Conservation (phyloP, 352 stramenopile genomes). For the Peronosclerospora sorghi region DNA sequence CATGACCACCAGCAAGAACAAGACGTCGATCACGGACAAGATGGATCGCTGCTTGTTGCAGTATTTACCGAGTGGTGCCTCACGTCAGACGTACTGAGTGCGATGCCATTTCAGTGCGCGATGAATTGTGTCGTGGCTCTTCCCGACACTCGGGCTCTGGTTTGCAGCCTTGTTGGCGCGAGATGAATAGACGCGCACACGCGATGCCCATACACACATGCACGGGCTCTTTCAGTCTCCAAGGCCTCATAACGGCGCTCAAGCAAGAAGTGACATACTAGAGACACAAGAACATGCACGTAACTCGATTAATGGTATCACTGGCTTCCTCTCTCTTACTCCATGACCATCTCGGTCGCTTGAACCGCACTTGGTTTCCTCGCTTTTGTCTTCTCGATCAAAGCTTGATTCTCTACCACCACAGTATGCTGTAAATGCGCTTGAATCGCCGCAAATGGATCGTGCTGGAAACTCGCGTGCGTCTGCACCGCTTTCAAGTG, state of each 20-base stretch:
- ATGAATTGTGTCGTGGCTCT: constrained; percentile 98
- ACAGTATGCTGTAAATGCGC: constrained; percentile 81
- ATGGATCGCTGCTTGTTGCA: constrained; percentile 96
- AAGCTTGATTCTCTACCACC: constrained; percentile 61
- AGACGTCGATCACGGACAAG: constrained; percentile 97
- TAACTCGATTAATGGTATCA: too few species aligned
- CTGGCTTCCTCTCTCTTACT: too few species aligned
- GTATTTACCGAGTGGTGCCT: constrained; percentile 95
- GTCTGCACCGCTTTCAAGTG: constrained; percentile 80
- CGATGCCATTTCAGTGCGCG: constrained; percentile 92
- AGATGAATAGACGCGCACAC: constrained; percentile 91
- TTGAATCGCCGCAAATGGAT: constrained; percentile 82
- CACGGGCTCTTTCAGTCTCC: constrained; percentile 97
- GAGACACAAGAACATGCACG: constrained; percentile 82
- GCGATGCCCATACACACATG: constrained; percentile 96
- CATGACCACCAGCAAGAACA: too few species aligned
- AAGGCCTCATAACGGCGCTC: constrained; percentile 97
- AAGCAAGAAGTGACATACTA: constrained; percentile 99
- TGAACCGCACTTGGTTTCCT: too few species aligned
- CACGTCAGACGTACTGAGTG: constrained; percentile 79
- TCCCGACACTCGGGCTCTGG: constrained; percentile 93
- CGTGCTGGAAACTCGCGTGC: constrained; percentile 65
- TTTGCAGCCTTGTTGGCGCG: constrained; percentile 93
- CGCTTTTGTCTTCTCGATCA: constrained; percentile 30
- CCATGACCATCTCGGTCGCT: too few species aligned